These are phyloP conservation scores for Brassica incana DNA, from an alignment of 345 rosid genomes.

Conservation along the genomic window DNA sequence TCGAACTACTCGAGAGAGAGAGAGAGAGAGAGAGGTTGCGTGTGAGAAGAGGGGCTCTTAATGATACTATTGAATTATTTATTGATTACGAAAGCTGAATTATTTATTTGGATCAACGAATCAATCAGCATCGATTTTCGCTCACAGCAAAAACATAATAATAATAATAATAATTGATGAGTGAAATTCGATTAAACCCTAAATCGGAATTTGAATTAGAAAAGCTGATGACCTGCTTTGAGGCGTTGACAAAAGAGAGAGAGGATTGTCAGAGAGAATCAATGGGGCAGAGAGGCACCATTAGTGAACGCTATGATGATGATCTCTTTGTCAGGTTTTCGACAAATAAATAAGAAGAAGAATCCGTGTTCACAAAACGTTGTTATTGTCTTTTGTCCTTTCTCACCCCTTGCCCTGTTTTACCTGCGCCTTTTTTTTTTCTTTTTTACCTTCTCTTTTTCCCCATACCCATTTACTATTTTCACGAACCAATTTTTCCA, in stretches of 20 bases:
- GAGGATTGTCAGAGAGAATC: slow-evolving; percentile 9
- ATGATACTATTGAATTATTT: background rate
- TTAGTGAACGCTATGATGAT: background rate
- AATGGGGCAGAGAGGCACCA: background rate
- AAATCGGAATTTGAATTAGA: background rate
- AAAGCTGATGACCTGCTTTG: background rate
- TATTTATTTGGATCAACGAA: slow-evolving; percentile 22
- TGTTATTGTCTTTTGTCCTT: background rate
- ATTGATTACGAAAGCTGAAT: slow-evolving; percentile 33
- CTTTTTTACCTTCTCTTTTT: background rate
- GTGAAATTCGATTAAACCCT: background rate
- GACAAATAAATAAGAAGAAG: background rate
- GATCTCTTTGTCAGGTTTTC: background rate
- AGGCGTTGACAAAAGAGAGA: slow-evolving; percentile 20
- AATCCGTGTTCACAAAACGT: background rate
- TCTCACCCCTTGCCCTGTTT: background rate
- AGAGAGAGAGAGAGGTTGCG: slow-evolving; percentile 44
- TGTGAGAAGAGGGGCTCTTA: slow-evolving; percentile 38
- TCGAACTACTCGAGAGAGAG: slow-evolving; percentile 28
- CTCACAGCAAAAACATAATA: background rate
- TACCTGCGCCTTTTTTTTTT: background rate
- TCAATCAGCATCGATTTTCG: slow-evolving; percentile 33
- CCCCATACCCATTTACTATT: background rate
- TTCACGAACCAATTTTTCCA: background rate
- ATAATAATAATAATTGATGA: background rate